Conservation (phyloP, 1,284 basidiomycete species). For the Malassezia psittaci region DNA sequence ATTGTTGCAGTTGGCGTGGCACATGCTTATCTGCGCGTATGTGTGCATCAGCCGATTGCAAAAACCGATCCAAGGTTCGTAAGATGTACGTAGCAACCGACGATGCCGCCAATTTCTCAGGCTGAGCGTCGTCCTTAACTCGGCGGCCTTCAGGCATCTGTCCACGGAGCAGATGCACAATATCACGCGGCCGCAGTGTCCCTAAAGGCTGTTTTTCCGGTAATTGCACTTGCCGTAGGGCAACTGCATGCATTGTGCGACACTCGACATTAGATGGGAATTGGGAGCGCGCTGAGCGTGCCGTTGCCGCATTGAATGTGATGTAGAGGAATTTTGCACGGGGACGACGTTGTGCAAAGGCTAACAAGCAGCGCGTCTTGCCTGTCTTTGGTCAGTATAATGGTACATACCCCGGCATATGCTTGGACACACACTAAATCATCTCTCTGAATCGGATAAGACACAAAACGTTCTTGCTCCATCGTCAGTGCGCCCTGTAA, state of each 20-base stretch:
- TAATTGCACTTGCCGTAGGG: slow-evolving; percentile 26
- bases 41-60: slow-evolving; percentile 29
- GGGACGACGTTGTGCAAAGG: slow-evolving; percentile 29
- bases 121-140: neutral
- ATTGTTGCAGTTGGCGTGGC: slow-evolving; percentile 22
- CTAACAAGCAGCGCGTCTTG: slow-evolving; percentile 34
- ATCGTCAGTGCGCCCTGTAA: slow-evolving; percentile 22
- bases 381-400: slow-evolving; percentile 17
- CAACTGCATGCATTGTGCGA: slow-evolving; percentile 39
- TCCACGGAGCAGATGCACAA: slow-evolving; percentile 23
- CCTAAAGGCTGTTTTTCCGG: slow-evolving; percentile 26
- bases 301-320: slow-evolving; percentile 38
- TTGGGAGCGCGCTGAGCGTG: slow-evolving; percentile 22
- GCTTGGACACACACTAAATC: slow-evolving; percentile 38
- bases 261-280: slow-evolving; percentile 36
- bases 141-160: slow-evolving; percentile 26
- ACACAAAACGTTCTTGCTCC: slow-evolving; percentile 31
- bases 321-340: slow-evolving; percentile 33
- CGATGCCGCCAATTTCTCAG: slow-evolving; percentile 23
- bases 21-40: slow-evolving; percentile 26
- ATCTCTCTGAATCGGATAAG: slow-evolving; percentile 23
- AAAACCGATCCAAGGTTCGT: slow-evolving; percentile 30
- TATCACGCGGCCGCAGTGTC: slow-evolving; percentile 27
- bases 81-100: slow-evolving; percentile 37
- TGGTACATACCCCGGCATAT: slow-evolving; percentile 23